Evolutionary conservation across 2,329 filamentous ascomycete genomes (phyloP).

Genomic region (Sclerotinia nivalis): DNA sequence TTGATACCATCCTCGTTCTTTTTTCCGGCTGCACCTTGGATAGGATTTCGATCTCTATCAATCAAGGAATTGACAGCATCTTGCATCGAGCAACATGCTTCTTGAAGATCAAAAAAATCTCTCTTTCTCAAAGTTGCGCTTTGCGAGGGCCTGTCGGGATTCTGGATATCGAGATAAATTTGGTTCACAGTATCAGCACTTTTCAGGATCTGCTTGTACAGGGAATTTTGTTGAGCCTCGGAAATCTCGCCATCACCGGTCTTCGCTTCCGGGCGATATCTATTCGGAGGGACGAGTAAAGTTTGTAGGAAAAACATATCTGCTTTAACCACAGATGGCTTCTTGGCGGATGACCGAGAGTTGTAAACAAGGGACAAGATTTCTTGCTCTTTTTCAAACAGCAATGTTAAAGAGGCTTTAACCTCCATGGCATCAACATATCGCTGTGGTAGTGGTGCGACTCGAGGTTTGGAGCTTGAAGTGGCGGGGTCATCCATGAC

Average conservation of each 20-base stretch:
- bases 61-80: slow-evolving; percentile 91
- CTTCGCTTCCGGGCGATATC: slow-evolving; percentile 81
- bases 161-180: slow-evolving; percentile 67
- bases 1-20: slow-evolving; percentile 92
- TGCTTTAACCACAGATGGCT: slow-evolving; percentile 59
- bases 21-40: slow-evolving; percentile 74
- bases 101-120: slow-evolving; percentile 75
- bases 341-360: slow-evolving; percentile 61
- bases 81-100: slow-evolving; percentile 80
- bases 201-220: slow-evolving; percentile 83
- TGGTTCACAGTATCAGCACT: slow-evolving; percentile 71
- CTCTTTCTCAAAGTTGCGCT: slow-evolving; percentile 48
- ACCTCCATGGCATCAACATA: slow-evolving; percentile 86
- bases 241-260: slow-evolving; percentile 80
- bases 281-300: slow-evolving; percentile 87
- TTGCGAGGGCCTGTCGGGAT: slow-evolving; percentile 30
- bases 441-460: slow-evolving; percentile 55
- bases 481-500: slow-evolving; percentile 50
- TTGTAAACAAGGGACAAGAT: slow-evolving; percentile 83
- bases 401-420: slow-evolving; percentile 69
- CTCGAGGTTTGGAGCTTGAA: slow-evolving; percentile 44
- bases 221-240: slow-evolving; percentile 83
- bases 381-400: slow-evolving; percentile 87
- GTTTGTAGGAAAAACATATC: slow-evolving; percentile 95
- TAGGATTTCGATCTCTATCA: slow-evolving; percentile 82